phyloP scores from a whole-genome alignment of 129 eudicot species.

The Chrysanthemum makinoi region DNA sequence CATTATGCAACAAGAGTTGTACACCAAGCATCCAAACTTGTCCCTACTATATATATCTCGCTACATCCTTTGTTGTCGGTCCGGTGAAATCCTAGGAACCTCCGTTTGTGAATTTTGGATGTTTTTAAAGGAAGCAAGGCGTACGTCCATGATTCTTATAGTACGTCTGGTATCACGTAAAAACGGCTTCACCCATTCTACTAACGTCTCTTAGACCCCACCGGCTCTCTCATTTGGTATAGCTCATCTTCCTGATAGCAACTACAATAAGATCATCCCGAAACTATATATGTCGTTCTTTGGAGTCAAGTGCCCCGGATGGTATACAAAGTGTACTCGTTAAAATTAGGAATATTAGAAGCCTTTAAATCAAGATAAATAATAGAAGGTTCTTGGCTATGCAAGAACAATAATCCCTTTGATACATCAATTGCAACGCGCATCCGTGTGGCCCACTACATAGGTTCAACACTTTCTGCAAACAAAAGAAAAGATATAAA shows the following conservation, averaged over 20 bases:
- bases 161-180: conserved; percentile 51
- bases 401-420: conserved; percentile 63
- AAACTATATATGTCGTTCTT: conserved; percentile 80
- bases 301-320: conserved; percentile 63
- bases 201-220: conserved; percentile 60
- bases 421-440: conserved; percentile 63
- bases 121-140: conserved; percentile 43
- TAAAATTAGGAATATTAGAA: conserved; percentile 40
- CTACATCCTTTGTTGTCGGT: not conserved
- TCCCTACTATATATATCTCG: not conserved
- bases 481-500: not conserved
- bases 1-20: conserved; percentile 10
- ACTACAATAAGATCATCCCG: conserved; percentile 67
- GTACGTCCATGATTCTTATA: conserved; percentile 78
- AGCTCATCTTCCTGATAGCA: conserved; percentile 79
- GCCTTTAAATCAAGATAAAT: conserved; percentile 78
- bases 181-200: conserved; percentile 77
- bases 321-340: not conserved
- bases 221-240: conserved; percentile 59
- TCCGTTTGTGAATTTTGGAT: conserved; percentile 37
- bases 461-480: conserved; percentile 58
- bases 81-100: conserved; percentile 18
- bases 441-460: conserved; percentile 63
- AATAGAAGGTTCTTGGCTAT: conserved; percentile 49
- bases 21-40: conserved; percentile 4